phyloP scores from a whole-genome alignment of 805 yeast genomes.

The Priceomyces fermenticarens region DNA sequence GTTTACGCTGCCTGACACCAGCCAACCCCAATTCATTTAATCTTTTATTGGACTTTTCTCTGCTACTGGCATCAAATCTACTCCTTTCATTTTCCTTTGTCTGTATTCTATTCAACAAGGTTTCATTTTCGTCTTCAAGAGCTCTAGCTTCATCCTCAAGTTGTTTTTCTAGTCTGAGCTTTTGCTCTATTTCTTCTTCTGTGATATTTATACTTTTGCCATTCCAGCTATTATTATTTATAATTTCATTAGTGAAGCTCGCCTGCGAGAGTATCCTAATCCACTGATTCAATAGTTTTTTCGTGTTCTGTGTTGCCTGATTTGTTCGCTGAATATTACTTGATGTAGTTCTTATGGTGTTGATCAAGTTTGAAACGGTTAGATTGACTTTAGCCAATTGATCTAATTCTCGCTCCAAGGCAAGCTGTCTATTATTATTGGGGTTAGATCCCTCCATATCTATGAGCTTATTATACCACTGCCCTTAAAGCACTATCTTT shows the following conservation, averaged over 20 bases:
- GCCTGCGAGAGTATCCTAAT: slow-evolving; percentile 61
- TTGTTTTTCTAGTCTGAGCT: slow-evolving; percentile 17
- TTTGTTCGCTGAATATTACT: slow-evolving; percentile 29
- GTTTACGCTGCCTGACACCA: slow-evolving; percentile 2
- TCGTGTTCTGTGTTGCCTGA: slow-evolving; percentile 45
- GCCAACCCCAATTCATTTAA: slow-evolving; percentile 23
- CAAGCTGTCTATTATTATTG: slow-evolving; percentile 10
- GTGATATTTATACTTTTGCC: slow-evolving; percentile 21
- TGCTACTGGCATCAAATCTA: slow-evolving; percentile 6
- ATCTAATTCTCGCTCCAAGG: slow-evolving; percentile 27
- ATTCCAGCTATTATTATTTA: slow-evolving; percentile 42
- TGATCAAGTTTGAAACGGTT: slow-evolving; percentile 26
- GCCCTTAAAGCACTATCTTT: too few species aligned
- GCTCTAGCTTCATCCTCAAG: slow-evolving; percentile 21
- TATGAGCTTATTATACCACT: not conserved
- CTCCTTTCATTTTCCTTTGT: slow-evolving; percentile 12
- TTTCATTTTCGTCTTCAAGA: slow-evolving; percentile 25
- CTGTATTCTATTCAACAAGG: slow-evolving; percentile 17
- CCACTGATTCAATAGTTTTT: slow-evolving; percentile 56
- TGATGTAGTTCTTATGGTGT: slow-evolving; percentile 24
- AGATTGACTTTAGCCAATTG: slow-evolving; percentile 31
- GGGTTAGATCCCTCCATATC: slow-evolving; percentile 4
- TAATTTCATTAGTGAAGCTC: slow-evolving; percentile 47
- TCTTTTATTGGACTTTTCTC: slow-evolving; percentile 15
- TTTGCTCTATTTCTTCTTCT: slow-evolving; percentile 15